These are phyloP conservation scores for Phytopythium ostracodes DNA, from an alignment of 352 stramenopile genomes.

Conservation along the genomic window DNA sequence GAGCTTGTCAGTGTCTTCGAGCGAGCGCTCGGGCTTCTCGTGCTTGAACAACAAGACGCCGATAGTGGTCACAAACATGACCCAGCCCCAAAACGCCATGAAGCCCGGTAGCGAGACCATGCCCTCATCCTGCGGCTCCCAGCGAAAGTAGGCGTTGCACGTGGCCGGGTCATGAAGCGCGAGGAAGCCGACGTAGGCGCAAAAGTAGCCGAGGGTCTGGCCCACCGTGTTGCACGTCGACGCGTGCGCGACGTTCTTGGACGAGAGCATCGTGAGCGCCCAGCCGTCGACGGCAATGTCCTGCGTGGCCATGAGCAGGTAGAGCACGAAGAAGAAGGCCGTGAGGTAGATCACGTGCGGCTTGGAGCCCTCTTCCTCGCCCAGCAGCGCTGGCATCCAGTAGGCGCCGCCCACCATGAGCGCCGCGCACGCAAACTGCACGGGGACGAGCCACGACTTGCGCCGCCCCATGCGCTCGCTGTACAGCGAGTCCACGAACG, in stretches of 20 bases:
- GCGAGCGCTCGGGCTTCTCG: constrained; percentile 59
- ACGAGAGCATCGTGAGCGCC: constrained; percentile 99
- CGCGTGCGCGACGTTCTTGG: constrained; percentile 95
- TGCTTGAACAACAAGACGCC: constrained; percentile 92
- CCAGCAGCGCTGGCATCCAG: constrained; percentile 85
- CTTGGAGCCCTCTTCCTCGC: constrained; percentile 66
- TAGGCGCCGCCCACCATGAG: constrained; percentile 93
- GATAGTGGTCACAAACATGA: constrained; percentile 92
- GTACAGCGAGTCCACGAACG: constrained; percentile 96
- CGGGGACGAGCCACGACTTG: constrained; percentile 97
- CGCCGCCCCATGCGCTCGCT: constrained; percentile 88
- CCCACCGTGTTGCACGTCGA: constrained; percentile 96
- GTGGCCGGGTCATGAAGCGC: constrained; percentile 93
- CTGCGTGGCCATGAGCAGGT: constrained; percentile 99
- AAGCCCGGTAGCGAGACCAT: constrained; percentile 88
- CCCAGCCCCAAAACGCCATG: constrained; percentile 92
- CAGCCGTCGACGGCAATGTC: constrained; percentile 99
- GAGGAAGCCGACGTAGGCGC: constrained; percentile 98
- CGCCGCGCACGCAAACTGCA: constrained; percentile 94
- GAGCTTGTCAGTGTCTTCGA: constrained; percentile 49
- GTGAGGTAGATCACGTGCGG: constrained; percentile 94
- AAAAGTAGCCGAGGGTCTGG: constrained; percentile 97
- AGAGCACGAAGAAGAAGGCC: constrained; percentile 96
- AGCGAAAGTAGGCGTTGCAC: constrained; percentile 89
- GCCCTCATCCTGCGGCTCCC: constrained; percentile 49